These are phyloP conservation scores for Metarhizium album DNA, from an alignment of 2,329 filamentous ascomycete genomes.

Conservation along the genomic window DNA sequence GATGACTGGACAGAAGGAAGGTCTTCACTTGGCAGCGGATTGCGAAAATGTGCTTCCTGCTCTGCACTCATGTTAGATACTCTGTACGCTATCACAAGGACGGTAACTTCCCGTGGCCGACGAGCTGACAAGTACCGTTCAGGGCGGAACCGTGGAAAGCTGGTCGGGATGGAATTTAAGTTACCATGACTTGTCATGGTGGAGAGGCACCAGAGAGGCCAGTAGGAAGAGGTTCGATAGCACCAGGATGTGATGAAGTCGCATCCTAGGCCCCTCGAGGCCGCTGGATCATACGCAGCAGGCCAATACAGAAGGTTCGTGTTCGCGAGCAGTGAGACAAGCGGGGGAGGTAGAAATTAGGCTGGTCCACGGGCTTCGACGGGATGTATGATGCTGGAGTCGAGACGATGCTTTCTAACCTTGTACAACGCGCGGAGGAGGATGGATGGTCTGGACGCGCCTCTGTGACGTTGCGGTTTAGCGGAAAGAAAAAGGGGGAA, in stretches of 20 bases:
- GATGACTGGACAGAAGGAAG: too few species aligned
- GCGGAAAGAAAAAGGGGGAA: too few species aligned
- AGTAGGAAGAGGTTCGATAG: too few species aligned
- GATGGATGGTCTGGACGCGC: background rate
- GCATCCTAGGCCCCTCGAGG: background rate
- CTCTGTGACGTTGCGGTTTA: too few species aligned
- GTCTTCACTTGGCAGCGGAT: background rate
- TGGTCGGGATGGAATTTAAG: background rate
- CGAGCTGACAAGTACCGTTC: background rate
- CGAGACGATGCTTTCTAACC: background rate
- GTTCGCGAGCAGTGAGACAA: constrained; percentile 1
- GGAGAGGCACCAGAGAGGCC: too few species aligned
- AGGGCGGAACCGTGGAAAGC: background rate
- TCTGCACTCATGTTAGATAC: too few species aligned
- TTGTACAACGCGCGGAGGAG: background rate
- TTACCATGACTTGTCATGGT: background rate
- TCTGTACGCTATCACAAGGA: background rate
- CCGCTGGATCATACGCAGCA: background rate
- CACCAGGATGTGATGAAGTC: background rate
- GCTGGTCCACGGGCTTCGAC: background rate
- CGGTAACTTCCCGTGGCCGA: background rate
- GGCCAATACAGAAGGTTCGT: background rate
- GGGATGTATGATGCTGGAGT: background rate
- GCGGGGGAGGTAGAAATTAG: background rate
- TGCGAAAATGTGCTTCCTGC: background rate